Evolutionary conservation across 1,139 yeast genomes (phyloP), one percentile per base, ranked within the genome.

Genomic region (Suhomyces taliae): DNA sequence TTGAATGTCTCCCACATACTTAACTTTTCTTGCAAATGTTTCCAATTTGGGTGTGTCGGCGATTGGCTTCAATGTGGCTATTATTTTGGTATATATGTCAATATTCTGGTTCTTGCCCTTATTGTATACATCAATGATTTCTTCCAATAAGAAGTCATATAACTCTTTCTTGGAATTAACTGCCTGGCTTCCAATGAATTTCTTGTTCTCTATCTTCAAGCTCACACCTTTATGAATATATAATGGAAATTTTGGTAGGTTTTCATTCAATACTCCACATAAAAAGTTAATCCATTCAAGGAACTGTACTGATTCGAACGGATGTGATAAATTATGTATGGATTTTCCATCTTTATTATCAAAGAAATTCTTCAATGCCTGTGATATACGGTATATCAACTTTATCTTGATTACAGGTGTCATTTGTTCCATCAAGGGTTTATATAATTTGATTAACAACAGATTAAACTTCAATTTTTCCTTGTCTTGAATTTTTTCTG

Each of bases 361-460:
- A 27, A 36, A 41, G 36, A 36, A 43, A 4, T 10, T n/a, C 27
- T 39, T 31, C 12, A 47, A 35, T 37, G 44, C 51, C 10, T 43
- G 44, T 9, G 50, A 27, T 8, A 52, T 48, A 11, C 44, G 34
- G 27, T 46, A 19, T 6, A 62, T 42, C 7, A 59, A 46, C 14
- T 51, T 44, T 27, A 55, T n/a, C 45, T 62, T 63, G 48, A 65
- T 60, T 1, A 47, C 38, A 6, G 46, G 34, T 1, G 72, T 73
- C 40, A 70, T 53, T 34, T 61, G 69, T 27, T 67, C 69, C 11
- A 72, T 48, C 33, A 72, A 53, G 1, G 77, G 76, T 27, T 45
- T 47, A 52, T 70, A 72, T 24, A 72, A 46, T 45, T 70, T 69
- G 37, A 62, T 47, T 15, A 71, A 49, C n/a, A 66, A 50, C 0